phyloP scores from a whole-genome alignment of 371 early-diverging fungal genomes.

The Rhizopus delemar region DNA sequence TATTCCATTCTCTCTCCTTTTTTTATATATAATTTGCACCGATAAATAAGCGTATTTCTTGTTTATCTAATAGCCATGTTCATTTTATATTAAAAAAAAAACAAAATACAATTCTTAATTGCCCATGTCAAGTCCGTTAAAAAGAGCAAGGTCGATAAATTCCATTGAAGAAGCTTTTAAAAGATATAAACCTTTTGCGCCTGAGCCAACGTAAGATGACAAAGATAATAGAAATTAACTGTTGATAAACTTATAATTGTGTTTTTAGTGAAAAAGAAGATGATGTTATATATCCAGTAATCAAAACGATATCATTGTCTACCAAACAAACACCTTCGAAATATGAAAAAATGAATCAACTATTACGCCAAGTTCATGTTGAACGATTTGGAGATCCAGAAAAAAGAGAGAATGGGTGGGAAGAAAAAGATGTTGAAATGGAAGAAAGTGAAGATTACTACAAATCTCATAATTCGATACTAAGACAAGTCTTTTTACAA shows the following conservation, averaged over 20 bases:
- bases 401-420: constrained; percentile 26
- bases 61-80: too few relatives aligned
- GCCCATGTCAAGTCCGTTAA: constrained; percentile 8
- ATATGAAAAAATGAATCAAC: constrained; percentile 25
- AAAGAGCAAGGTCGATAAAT: constrained; percentile 23
- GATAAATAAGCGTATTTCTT: too few relatives aligned
- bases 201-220: neutral
- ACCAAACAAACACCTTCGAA: constrained; percentile 12
- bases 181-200: constrained; percentile 9
- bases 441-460: constrained; percentile 22
- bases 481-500: constrained; percentile 30
- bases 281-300: neutral
- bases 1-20: too few relatives aligned
- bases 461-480: constrained; percentile 6
- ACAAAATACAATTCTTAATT: too few relatives aligned
- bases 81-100: too few relatives aligned
- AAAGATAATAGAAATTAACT: neutral
- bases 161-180: constrained; percentile 16
- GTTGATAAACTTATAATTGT: neutral
- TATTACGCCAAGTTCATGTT: constrained; percentile 22
- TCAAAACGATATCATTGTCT: constrained; percentile 12
- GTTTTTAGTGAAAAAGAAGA: neutral
- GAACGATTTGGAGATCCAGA: constrained; percentile 35
- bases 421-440: constrained; percentile 20
- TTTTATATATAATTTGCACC: too few relatives aligned